These are phyloP conservation scores for Cryphonectria parasitica DNA, from an alignment of 2,329 filamentous ascomycete species.

Conservation along the genomic window DNA sequence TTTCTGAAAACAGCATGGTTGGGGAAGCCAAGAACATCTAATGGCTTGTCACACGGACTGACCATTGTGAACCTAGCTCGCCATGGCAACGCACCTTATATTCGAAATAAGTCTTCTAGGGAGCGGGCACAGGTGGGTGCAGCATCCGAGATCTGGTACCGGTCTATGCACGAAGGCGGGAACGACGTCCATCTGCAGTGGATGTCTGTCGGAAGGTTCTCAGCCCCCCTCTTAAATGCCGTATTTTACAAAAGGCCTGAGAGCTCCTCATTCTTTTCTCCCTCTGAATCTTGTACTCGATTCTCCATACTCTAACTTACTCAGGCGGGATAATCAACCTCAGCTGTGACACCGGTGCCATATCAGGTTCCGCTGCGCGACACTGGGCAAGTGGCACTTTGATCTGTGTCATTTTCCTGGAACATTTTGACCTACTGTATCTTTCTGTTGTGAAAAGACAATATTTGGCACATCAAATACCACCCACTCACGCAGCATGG, in stretches of 20 bases:
- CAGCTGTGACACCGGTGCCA: background rate
- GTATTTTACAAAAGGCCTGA: background rate
- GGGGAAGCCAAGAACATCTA: conserved; percentile 2
- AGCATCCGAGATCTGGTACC: background rate
- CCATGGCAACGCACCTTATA: background rate
- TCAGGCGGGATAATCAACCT: background rate
- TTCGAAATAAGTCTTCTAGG: background rate
- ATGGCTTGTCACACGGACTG: background rate
- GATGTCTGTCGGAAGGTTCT: background rate
- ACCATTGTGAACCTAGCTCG: background rate
- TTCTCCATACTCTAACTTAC: background rate
- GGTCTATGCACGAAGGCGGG: background rate
- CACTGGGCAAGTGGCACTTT: background rate
- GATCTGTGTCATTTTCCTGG: background rate
- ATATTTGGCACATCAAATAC: background rate
- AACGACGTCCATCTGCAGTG: background rate
- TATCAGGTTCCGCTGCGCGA: background rate
- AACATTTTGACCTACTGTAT: background rate
- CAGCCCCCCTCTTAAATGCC: background rate
- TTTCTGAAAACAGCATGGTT: background rate
- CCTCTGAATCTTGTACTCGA: background rate
- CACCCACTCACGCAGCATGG: background rate
- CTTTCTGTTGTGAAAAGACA: conserved; percentile 3
- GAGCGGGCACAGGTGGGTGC: background rate
- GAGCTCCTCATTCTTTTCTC: background rate